Evolutionary conservation across 2,329 filamentous ascomycete genomes (phyloP), one percentile per base, ranked within the genome.

Genomic region (Alternaria sp.): DNA sequence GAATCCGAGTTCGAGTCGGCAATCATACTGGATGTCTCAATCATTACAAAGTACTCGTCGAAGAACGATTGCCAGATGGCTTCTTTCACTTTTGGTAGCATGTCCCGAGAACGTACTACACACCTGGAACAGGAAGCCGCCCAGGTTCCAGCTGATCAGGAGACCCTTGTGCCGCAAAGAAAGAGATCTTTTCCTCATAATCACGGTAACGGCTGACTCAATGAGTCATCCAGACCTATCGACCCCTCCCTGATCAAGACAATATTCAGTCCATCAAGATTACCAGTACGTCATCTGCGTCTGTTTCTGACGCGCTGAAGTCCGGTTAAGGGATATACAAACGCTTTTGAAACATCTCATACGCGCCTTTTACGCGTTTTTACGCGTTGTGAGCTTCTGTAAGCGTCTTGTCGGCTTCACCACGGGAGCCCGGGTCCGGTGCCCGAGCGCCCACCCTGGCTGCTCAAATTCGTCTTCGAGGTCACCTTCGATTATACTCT

Each of bases 401-500:
- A 43, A 15, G 28, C 43, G 18, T 55, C 55, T 43, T 55, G 37
- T 62, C 60, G 47, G 46, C 51, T 61, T 64, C 61, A 64, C 61
- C 61, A 51, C 58, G 41, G 14, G 15, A 57, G 61, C 47, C 20
- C 53, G 61, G 61, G 26, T 59, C 51, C 37, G 11, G 23, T 46
- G 54, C 26, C 53, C 41, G 45, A 25, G 49, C 37, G 28, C 49
- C 14, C 49, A 53, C 47, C 37, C 41, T 46, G 23, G 43, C 20
- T 45, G 21, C 18, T 53, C 43, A 44, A 43, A 49, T 46, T 15
- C 41, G 41, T 44, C 54, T 28, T 30, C 23, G 28, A n/a, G 18
- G 55, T 63, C 49, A 63, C 55, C 43, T 47, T 7, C 26, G 6
- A 58, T 37, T 43, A 18, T n/a, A 8, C 43, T n/a, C 28, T 21